A percentile compares a stretch with the other conserved stretches of the same genome.
These are phyloP conservation scores for Mycena maculata DNA, from an alignment of 768 basidiomycete species.

Conservation along the genomic window DNA sequence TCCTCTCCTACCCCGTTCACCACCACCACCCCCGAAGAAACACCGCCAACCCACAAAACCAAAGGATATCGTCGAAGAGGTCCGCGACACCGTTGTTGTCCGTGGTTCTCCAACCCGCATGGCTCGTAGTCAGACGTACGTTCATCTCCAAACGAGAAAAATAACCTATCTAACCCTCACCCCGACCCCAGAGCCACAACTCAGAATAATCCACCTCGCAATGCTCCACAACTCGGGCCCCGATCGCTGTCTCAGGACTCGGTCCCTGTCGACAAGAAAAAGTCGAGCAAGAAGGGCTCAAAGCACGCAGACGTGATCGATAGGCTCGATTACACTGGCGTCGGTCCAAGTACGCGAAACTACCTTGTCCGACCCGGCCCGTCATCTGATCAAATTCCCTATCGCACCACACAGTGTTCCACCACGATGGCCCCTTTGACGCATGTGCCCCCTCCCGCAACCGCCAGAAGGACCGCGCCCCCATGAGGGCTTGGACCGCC, in stretches of 20 bases:
- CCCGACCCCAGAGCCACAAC: constrained; percentile 20
- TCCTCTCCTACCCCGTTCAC: constrained; percentile 38
- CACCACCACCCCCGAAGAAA: constrained; percentile 49
- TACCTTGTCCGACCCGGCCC: constrained; percentile 16
- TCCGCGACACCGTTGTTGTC: constrained; percentile 76
- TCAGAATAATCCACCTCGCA: constrained; percentile 36
- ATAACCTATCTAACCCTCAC: constrained; percentile 20
- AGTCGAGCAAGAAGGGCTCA: constrained; percentile 72
- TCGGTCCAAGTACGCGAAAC: constrained; percentile 86
- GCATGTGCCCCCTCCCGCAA: constrained; percentile 93
- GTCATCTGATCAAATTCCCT: constrained; percentile 35
- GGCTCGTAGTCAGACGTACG: constrained; percentile 71
- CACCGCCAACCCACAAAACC: constrained; percentile 48
- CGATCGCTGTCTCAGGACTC: constrained; percentile 64
- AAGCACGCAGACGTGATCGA: constrained; percentile 91
- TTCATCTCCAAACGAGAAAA: no score
- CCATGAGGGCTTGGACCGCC: constrained; percentile 81
- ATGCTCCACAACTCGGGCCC: constrained; percentile 49
- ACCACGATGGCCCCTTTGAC: constrained; percentile 93
- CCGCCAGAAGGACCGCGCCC: constrained; percentile 80
- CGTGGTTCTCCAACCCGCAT: constrained; percentile 62
- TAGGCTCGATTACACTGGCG: constrained; percentile 86
- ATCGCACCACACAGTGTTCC: constrained; percentile 71
- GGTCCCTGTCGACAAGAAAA: constrained; percentile 52
- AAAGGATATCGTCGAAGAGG: constrained; percentile 68